Evolutionary conservation across 176 grass and related monocot genomes (phyloP), one percentile per base, ranked within the genome.

Genomic region (Zizania latifolia): DNA sequence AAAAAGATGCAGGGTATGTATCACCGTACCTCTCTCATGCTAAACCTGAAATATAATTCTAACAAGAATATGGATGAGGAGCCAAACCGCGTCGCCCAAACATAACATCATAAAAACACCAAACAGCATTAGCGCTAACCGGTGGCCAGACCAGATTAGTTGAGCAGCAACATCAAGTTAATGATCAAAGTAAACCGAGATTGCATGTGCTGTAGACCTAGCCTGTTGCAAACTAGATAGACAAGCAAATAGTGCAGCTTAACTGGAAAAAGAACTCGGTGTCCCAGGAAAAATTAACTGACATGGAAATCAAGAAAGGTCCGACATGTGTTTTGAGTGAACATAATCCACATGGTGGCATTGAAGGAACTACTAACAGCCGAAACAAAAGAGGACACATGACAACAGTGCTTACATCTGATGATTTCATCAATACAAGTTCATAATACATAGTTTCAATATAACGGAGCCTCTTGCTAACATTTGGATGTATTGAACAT

Each of bases 361-460:
- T 78, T 59, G 28, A 72, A 50, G 39, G 72, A 38, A 17, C 70
- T 19, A 59, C 4, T 7, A 37, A 71, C 14, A 51, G 13, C 36
- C 17, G 8, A 38, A 80, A 57, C 40, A 54, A 23, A 19, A 4
- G 22, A 53, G 34, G 30, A 58, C 54, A 65, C 36, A 36, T 9
- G 34, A 50, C 10, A 58, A 59, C 21, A 69, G 10, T 58, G 16
- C 62, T 11, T 19, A 32, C 5, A 8, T 59, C 1, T 13, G 3
- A 58, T 4, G 60, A 44, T 50, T 48, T 56, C 58, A 48, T 28
- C 30, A 40, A 21, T 70, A 86, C 78, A 70, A 62, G 14, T 48
- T 72, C 29, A 78, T 19, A 87, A 5, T 38, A 57, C 29, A 78
- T 19, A 87, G 3, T 38, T 45, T 40, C 76, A 70, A 71, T 50